phyloP scores from a whole-genome alignment of 495 filamentous ascomycete species.

The Podospora sp. region DNA sequence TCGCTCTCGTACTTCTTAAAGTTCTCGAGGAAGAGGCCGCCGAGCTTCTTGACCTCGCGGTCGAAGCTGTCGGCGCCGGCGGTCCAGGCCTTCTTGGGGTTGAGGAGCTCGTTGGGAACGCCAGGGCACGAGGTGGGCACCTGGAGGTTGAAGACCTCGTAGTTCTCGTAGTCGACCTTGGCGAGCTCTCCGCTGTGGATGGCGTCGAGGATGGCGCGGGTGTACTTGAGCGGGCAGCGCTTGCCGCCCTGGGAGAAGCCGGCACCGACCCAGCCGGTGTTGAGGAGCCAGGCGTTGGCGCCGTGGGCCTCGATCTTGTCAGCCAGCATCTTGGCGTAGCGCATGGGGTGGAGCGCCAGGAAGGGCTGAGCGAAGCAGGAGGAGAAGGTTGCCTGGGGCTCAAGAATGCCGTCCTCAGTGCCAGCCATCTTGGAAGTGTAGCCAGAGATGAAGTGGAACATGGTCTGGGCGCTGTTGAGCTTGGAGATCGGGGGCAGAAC shows the following conservation, averaged over 20 bases:
- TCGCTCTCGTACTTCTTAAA: slow-evolving; percentile 93
- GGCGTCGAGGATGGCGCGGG: slow-evolving; percentile 94
- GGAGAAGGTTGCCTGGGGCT: slow-evolving; percentile 98
- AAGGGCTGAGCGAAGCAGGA: slow-evolving; percentile 99
- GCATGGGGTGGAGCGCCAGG: slow-evolving; percentile 98
- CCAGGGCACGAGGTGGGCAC: slow-evolving; percentile 85
- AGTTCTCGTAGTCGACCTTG: slow-evolving; percentile 88
- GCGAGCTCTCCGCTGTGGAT: slow-evolving; percentile 96
- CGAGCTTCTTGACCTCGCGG: slow-evolving; percentile 86
- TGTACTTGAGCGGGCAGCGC: slow-evolving; percentile 98
- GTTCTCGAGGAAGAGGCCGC: slow-evolving; percentile 86
- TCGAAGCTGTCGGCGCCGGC: slow-evolving; percentile 74
- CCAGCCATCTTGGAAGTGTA: slow-evolving; percentile 99
- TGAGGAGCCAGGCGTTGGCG: slow-evolving; percentile 96
- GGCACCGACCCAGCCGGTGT: slow-evolving; percentile 99
- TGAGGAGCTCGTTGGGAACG: slow-evolving; percentile 88
- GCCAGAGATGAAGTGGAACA: slow-evolving; percentile 99
- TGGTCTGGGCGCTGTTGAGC: slow-evolving; percentile 91
- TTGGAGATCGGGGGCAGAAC: slow-evolving; percentile 98
- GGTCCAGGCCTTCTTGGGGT: slow-evolving; percentile 92
- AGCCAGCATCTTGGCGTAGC: slow-evolving; percentile 96
- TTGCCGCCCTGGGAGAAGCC: slow-evolving; percentile 93
- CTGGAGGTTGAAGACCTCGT: slow-evolving; percentile 93
- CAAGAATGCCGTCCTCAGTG: slow-evolving; percentile 93
- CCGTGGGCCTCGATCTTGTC: slow-evolving; percentile 96